Percentiles rank a stretch among this genome's conserved stretches.
phyloP scores from a whole-genome alignment of 2,329 filamentous ascomycete genomes.

The Fusarium graminum region DNA sequence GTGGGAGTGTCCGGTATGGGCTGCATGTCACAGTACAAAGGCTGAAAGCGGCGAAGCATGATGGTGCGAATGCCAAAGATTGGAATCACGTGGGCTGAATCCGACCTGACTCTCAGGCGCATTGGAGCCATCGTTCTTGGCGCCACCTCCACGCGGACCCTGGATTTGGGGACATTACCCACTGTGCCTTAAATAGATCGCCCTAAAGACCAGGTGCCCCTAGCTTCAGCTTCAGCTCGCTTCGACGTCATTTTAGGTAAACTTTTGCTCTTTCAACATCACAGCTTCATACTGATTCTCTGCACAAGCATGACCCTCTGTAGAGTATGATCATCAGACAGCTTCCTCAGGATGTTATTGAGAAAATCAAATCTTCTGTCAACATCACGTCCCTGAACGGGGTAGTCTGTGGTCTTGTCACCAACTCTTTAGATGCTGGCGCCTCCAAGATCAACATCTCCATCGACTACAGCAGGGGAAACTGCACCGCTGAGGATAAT shows the following conservation, averaged over 20 bases:
- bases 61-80: constrained; percentile 28
- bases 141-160: constrained; percentile 44
- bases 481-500: constrained; percentile 86
- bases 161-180: constrained; percentile 40
- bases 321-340: constrained; percentile 72
- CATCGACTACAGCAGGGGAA: constrained; percentile 80
- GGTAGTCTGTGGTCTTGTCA: constrained; percentile 78
- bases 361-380: constrained; percentile 88
- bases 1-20: constrained; percentile 30
- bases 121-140: constrained; percentile 31
- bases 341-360: constrained; percentile 77
- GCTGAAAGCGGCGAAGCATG: constrained; percentile 43
- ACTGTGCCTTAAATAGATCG: constrained; percentile 42
- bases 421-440: constrained; percentile 86
- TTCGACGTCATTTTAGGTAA: constrained; percentile 36
- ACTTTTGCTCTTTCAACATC: constrained; percentile 20
- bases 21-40: constrained; percentile 23
- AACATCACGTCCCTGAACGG: constrained; percentile 79
- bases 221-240: constrained; percentile 28
- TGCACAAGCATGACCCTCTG: constrained; percentile 37
- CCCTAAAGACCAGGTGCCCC: constrained; percentile 23
- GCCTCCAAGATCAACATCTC: constrained; percentile 76
- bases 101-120: constrained; percentile 26
- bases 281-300: constrained; percentile 4
- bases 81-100: constrained; percentile 35